phyloP scores from a whole-genome alignment of 2,329 filamentous ascomycete genomes.

The Hymenoscyphus occultus region DNA sequence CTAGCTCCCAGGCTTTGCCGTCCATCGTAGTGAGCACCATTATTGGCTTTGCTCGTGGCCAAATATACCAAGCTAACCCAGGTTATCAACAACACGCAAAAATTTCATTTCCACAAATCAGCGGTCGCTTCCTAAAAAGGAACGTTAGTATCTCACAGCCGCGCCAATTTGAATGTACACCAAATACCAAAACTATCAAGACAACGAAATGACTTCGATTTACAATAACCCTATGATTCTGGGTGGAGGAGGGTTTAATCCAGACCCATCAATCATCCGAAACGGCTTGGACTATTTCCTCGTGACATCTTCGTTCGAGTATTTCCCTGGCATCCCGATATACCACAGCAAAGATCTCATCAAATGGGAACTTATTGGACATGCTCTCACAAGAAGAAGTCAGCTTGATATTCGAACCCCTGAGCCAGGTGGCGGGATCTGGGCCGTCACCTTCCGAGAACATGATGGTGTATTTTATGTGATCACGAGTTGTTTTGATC shows the following conservation, averaged over 20 bases:
- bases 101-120: slow-evolving; percentile 3
- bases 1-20: not conserved
- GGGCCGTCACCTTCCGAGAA: slow-evolving; percentile 35
- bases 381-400: slow-evolving; percentile 44
- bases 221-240: slow-evolving; percentile 16
- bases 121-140: not conserved
- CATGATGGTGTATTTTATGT: slow-evolving; percentile 39
- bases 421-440: slow-evolving; percentile 50
- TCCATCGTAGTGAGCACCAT: not conserved
- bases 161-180: not conserved
- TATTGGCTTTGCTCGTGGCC: not conserved
- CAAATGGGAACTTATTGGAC: slow-evolving; percentile 51
- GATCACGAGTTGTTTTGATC: slow-evolving; percentile 4
- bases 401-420: slow-evolving; percentile 46
- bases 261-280: slow-evolving; percentile 52
- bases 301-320: slow-evolving; percentile 61
- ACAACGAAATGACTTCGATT: not conserved
- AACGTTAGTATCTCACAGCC: not conserved
- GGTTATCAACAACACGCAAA: not conserved
- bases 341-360: slow-evolving; percentile 54
- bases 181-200: not conserved
- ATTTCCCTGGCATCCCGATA: slow-evolving; percentile 59
- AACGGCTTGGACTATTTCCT: slow-evolving; percentile 53
- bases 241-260: slow-evolving; percentile 50
- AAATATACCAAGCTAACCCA: not conserved